Percentiles rank a stretch among this genome's conserved stretches.
Evolutionary conservation across 805 yeast species (phyloP).

Genomic region (Pichia thaimueangensis): DNA sequence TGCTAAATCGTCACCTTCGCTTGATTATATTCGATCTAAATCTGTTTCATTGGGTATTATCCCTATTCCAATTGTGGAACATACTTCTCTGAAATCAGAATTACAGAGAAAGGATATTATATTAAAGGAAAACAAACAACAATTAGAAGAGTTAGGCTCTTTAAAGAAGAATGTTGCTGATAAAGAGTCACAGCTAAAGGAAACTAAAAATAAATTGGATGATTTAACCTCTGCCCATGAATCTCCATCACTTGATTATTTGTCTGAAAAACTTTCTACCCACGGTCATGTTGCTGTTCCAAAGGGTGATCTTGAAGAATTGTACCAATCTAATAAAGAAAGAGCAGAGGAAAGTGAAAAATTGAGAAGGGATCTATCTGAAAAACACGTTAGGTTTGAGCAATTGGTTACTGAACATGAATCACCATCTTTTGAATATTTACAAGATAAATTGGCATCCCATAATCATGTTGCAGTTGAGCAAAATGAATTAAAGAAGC

Average conservation of each 20-base stretch:
- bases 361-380: background rate
- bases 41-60: slow-evolving; percentile 15
- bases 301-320: background rate
- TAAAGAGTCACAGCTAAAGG: background rate
- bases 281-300: background rate
- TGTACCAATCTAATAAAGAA: background rate
- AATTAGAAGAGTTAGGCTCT: slow-evolving; percentile 10
- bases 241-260: background rate
- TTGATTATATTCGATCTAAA: slow-evolving; percentile 23
- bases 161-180: slow-evolving; percentile 11
- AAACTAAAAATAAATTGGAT: background rate
- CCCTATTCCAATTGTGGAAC: slow-evolving; percentile 18
- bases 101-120: slow-evolving; percentile 7
- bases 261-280: background rate
- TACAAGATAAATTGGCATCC: slow-evolving; percentile 18
- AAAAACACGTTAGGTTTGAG: too few relatives aligned
- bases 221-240: background rate
- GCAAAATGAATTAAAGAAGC: slow-evolving; percentile 9
- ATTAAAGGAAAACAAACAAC: slow-evolving; percentile 1
- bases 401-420: slow-evolving; percentile 1
- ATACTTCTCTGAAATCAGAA: slow-evolving; percentile 8
- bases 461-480: slow-evolving; percentile 28
- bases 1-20: slow-evolving; percentile 18
- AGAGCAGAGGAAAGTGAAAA: background rate
- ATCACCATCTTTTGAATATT: slow-evolving; percentile 8